A percentile compares a stretch with the other conserved stretches of the same genome.
These are phyloP conservation scores for Elaeagnus macrophylla DNA, from an alignment of 306 rosid genomes.

Conservation along the genomic window DNA sequence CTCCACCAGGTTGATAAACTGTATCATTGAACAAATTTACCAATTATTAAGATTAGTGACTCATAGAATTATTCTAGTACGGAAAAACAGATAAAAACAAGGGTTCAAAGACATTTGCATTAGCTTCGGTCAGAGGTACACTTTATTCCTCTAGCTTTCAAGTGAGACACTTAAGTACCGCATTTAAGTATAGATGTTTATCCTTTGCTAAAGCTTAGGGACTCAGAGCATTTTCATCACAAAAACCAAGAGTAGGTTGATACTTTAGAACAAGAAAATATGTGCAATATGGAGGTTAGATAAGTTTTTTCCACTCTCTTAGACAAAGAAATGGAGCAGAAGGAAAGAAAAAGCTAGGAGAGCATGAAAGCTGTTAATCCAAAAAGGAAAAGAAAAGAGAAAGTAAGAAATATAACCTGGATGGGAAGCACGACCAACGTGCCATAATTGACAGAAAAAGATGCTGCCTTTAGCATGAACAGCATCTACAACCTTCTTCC, in stretches of 20 bases:
- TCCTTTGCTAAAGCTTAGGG: too few relatives aligned
- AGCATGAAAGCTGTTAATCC: too few relatives aligned
- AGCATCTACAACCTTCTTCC: constrained; percentile 76
- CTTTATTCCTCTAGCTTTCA: too few relatives aligned
- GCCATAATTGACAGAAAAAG: constrained; percentile 90
- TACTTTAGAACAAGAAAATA: too few relatives aligned
- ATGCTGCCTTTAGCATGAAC: constrained; percentile 77
- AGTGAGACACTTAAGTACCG: too few relatives aligned
- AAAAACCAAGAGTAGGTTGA: too few relatives aligned
- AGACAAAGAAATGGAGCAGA: neutral
- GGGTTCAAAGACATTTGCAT: neutral
- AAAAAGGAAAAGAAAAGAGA: neutral
- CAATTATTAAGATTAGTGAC: neutral
- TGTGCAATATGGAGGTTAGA: too few relatives aligned
- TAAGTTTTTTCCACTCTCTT: too few relatives aligned
- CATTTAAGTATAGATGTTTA: too few relatives aligned
- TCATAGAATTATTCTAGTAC: neutral
- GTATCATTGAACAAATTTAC: constrained; percentile 9
- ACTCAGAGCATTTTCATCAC: too few relatives aligned
- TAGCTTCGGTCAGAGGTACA: too few relatives aligned
- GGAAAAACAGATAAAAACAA: neutral
- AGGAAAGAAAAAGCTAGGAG: neutral
- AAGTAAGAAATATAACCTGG: constrained; percentile 28
- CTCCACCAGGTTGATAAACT: constrained; percentile 76
- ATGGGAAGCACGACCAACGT: constrained; percentile 91